A percentile compares a stretch with the other conserved stretches of the same genome.
Evolutionary conservation across 768 basidiomycete genomes (phyloP).

Genomic region (Lactifluus hygrophoroides): DNA sequence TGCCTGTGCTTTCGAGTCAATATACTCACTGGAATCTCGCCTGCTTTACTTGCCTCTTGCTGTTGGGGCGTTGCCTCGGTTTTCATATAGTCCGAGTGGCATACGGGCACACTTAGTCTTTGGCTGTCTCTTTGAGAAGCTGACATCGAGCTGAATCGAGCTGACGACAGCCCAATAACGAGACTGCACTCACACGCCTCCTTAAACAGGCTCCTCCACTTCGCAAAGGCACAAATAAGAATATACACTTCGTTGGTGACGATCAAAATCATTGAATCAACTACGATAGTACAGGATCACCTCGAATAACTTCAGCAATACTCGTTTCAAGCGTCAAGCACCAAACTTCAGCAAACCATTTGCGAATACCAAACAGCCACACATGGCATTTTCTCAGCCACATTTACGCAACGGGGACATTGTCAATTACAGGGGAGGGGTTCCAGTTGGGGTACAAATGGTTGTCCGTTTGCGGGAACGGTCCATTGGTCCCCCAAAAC

Average conservation of each 20-base stretch:
- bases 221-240: too few species aligned
- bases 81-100: too few species aligned
- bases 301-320: not conserved
- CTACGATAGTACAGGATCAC: not conserved
- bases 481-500: conserved; percentile 12
- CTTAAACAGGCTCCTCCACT: too few species aligned
- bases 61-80: too few species aligned
- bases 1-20: too few species aligned
- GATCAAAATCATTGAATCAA: not conserved
- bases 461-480: conserved; percentile 10
- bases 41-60: too few species aligned
- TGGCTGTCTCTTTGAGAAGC: too few species aligned
- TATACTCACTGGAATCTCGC: too few species aligned
- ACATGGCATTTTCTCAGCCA: not conserved
- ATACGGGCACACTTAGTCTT: too few species aligned
- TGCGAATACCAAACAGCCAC: not conserved
- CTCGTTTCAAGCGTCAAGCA: conserved; percentile 1
- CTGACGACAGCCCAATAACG: too few species aligned
- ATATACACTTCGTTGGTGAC: not conserved
- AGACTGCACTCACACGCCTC: too few species aligned
- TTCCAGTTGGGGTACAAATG: conserved; percentile 16
- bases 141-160: too few species aligned
- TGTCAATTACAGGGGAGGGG: conserved; percentile 13
- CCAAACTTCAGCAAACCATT: not conserved
- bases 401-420: not conserved